phyloP scores from a whole-genome alignment of 1,139 yeast genomes.

The Suhomyces bolitotheri region DNA sequence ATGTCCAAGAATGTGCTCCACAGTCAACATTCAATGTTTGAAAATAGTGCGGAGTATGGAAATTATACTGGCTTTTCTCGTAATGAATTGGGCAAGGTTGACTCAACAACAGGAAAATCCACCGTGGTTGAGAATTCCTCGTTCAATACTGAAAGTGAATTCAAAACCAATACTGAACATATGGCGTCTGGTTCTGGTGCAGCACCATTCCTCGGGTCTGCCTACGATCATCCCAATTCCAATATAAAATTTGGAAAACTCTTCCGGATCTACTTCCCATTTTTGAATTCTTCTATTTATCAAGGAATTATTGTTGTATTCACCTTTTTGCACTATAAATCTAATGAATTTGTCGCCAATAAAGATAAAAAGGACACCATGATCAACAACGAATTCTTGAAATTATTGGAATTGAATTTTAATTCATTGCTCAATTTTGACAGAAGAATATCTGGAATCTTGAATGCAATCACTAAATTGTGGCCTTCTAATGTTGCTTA shows the following conservation, averaged over 20 bases:
- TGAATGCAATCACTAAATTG: constrained; percentile 25
- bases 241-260: constrained; percentile 33
- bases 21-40: constrained; percentile 1
- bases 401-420: constrained; percentile 27
- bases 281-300: constrained; percentile 49
- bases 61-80: neutral
- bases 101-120: neutral
- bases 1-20: neutral
- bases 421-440: constrained; percentile 29
- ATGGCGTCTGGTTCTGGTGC: neutral
- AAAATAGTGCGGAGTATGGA: neutral
- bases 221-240: constrained; percentile 10
- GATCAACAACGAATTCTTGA: constrained; percentile 25
- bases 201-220: neutral
- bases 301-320: constrained; percentile 55
- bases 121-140: neutral
- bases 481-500: constrained; percentile 42
- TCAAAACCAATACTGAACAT: neutral
- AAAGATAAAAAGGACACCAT: constrained; percentile 13
- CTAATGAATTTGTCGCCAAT: constrained; percentile 33
- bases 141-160: neutral
- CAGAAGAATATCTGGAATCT: constrained; percentile 20
- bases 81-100: neutral
- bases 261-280: constrained; percentile 43
- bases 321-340: constrained; percentile 48